These are phyloP conservation scores for Hypoxylon perforatum DNA, from an alignment of 495 filamentous ascomycete species.

Conservation along the genomic window DNA sequence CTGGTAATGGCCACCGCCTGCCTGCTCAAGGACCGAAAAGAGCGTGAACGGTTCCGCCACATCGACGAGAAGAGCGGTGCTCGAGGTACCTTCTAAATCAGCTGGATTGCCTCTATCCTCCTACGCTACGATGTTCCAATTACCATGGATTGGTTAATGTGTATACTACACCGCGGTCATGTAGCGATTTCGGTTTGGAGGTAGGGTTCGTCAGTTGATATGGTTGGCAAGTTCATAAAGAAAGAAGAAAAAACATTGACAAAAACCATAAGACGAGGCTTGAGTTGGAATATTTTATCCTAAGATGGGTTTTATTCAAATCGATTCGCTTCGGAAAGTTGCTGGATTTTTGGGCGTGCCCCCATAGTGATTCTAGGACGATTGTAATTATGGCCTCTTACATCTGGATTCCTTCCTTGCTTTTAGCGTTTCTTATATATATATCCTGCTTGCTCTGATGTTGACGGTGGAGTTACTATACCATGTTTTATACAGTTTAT, in stretches of 20 bases:
- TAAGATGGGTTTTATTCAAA: conserved; percentile 6
- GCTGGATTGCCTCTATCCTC: conserved; percentile 7
- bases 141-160: conserved; percentile 35
- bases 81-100: conserved; percentile 50
- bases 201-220: conserved; percentile 3
- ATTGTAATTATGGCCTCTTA: conserved; percentile 21
- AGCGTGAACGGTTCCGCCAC: conserved; percentile 73
- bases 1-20: conserved; percentile 74
- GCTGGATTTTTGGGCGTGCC: conserved; percentile 7
- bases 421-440: conserved; percentile 37
- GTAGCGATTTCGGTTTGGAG: conserved; percentile 18
- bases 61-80: conserved; percentile 77
- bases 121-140: conserved; percentile 4
- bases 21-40: conserved; percentile 76
- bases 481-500: conserved; percentile 13
- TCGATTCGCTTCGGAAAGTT: neutral
- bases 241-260: no score
- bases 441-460: conserved; percentile 16
- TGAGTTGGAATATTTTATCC: conserved; percentile 20
- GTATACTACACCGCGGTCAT: conserved; percentile 16
- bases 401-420: conserved; percentile 7
- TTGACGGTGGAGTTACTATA: conserved; percentile 24
- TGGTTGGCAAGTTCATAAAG: conserved; percentile 2
- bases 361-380: conserved; percentile 17
- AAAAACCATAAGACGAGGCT: conserved; percentile 11